These are phyloP conservation scores for Mycena rebaudengoi DNA, from an alignment of 768 basidiomycete genomes.

Conservation along the genomic window DNA sequence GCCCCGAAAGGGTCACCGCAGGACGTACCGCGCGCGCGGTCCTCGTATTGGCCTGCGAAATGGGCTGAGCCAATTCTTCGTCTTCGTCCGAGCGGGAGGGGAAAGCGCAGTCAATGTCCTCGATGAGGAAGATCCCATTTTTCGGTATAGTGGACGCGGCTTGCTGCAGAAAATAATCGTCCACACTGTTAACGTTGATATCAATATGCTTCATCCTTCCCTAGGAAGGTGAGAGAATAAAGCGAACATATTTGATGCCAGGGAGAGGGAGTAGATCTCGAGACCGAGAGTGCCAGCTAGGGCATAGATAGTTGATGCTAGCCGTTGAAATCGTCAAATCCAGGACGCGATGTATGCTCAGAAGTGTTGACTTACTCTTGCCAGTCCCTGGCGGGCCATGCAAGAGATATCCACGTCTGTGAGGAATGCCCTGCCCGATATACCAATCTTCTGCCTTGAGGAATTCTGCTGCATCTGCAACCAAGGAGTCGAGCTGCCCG, in stretches of 20 bases:
- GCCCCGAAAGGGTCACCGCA: conserved; percentile 59
- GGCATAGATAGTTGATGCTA: conserved; percentile 64
- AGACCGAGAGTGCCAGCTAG: conserved; percentile 74
- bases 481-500: conserved; percentile 54
- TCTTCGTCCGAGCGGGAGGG: conserved; percentile 54
- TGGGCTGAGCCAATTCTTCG: conserved; percentile 22
- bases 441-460: conserved; percentile 67
- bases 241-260: conserved; percentile 56
- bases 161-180: conserved; percentile 39
- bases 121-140: conserved; percentile 43
- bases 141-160: conserved; percentile 37
- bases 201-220: background rate
- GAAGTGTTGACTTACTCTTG: conserved; percentile 52
- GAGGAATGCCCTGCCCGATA: conserved; percentile 61
- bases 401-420: conserved; percentile 64
- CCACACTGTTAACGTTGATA: conserved; percentile 25
- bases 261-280: conserved; percentile 79
- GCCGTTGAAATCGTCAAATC: conserved; percentile 44
- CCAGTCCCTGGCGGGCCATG: conserved; percentile 71
- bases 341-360: background rate
- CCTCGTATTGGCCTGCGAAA: background rate
- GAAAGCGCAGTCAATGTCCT: conserved; percentile 50
- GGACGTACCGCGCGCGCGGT: conserved; percentile 31
- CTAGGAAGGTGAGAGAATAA: background rate
- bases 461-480: conserved; percentile 63